These are phyloP conservation scores for Septoria petroselini DNA, from an alignment of 2,329 filamentous ascomycete genomes.

Conservation along the genomic window DNA sequence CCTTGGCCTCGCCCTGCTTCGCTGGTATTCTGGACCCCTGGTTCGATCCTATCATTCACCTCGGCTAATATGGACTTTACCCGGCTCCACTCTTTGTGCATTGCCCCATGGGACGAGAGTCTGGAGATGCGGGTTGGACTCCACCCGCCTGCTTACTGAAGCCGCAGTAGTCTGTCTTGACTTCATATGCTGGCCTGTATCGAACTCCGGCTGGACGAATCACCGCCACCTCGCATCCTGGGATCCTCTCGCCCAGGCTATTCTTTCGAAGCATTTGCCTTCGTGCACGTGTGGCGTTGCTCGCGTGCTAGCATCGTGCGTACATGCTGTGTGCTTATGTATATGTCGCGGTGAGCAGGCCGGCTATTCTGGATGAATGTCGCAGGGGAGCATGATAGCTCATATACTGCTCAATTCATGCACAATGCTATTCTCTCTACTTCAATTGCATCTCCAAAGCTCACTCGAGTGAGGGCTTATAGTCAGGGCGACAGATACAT, in stretches of 20 bases:
- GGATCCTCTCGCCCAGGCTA: slow-evolving; percentile 45
- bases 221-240: slow-evolving; percentile 39
- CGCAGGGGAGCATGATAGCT: slow-evolving; percentile 2
- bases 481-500: background rate
- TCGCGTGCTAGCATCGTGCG: slow-evolving; percentile 4
- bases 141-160: background rate
- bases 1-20: background rate
- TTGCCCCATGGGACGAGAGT: slow-evolving; percentile 3
- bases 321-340: background rate
- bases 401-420: slow-evolving; percentile 9
- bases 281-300: slow-evolving; percentile 2
- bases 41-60: slow-evolving; percentile 2
- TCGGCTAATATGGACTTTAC: slow-evolving; percentile 11
- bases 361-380: slow-evolving; percentile 18
- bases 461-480: background rate
- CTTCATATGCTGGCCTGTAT: background rate
- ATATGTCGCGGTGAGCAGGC: slow-evolving; percentile 5
- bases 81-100: slow-evolving; percentile 1
- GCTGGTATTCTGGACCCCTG: background rate
- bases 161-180: background rate
- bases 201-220: slow-evolving; percentile 2
- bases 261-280: slow-evolving; percentile 2
- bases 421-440: slow-evolving; percentile 2
- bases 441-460: background rate
- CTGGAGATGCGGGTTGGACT: slow-evolving; percentile 7